Evolutionary conservation across 1,284 basidiomycete genomes (phyloP), one percentile per base, ranked within the genome.

Genomic region (Apiotrichum brassicae): DNA sequence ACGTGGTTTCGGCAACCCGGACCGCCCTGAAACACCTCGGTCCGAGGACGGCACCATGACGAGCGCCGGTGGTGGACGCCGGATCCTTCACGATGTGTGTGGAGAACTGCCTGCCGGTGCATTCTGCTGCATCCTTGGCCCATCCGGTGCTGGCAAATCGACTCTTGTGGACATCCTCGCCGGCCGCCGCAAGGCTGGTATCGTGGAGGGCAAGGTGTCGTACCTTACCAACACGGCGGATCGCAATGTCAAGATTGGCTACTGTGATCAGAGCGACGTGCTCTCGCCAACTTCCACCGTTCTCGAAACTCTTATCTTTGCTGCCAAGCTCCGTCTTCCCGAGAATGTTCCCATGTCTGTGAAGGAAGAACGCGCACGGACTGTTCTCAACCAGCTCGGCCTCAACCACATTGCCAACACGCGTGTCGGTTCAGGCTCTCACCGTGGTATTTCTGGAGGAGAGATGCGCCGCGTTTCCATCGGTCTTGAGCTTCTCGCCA

Each of bases 61-160:
- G 5, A 58, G 56, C 14, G 48, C 50, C 9, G 51, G 70, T 34
- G 75, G 75, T 32, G 83, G 82, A 25, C 86, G 85, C 60, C 75
- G 81, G 24, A 78, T 94, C n/a, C 73, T 94, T 39, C 81, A 86
- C 63, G 76, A 75, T 32, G 77, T 88, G 19, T 81, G 74, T n/a
- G 90, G 90, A 0, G 70, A 72, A 6, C 80, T 93, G 14, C 73
- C 76, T 1, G 79, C 87, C 0, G 90, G 90, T 4, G 80, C 86
- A 49, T 83, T 93, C 76, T 84, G 89, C 79, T 86, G 85, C 19
- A 81, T 94, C 47, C 80, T 94, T 5, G 90, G 90, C 0, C 89
- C 90, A 1, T 88, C 83, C 66, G 87, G 86, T 47, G 85, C 87
- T 11, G 87, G 87, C 38, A 90, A 90, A 70, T 87, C 85, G 1